Conservation (phyloP, 2,329 filamentous ascomycete species). For the Fusarium globosum region DNA sequence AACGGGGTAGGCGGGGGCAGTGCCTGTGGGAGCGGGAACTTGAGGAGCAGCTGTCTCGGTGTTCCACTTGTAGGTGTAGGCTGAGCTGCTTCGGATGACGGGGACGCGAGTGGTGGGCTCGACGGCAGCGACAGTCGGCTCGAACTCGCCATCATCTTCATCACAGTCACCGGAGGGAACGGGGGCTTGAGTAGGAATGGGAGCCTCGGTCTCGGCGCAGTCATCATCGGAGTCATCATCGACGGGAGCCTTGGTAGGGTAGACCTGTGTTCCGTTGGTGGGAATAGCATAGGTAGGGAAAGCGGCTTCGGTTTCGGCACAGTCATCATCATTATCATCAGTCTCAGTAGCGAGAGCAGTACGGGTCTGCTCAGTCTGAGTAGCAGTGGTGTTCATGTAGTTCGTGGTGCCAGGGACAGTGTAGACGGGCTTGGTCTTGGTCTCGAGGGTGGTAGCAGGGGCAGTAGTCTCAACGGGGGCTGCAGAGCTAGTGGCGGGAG, state of each 20-base stretch:
- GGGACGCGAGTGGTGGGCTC: slow-evolving; percentile 27
- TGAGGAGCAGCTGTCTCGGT: slow-evolving; percentile 26
- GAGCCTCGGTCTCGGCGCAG: slow-evolving; percentile 3
- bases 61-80: slow-evolving; percentile 35
- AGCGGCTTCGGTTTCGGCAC: slow-evolving; percentile 11
- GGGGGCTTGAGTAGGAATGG: background rate
- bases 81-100: slow-evolving; percentile 34
- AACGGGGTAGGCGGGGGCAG: slow-evolving; percentile 14
- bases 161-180: slow-evolving; percentile 5
- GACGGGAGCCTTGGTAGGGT: slow-evolving; percentile 14
- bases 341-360: slow-evolving; percentile 30
- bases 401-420: slow-evolving; percentile 18
- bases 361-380: slow-evolving; percentile 28
- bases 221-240: slow-evolving; percentile 16
- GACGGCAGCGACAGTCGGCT: background rate
- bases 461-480: slow-evolving; percentile 15
- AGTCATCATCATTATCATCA: slow-evolving; percentile 31
- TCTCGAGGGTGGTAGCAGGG: slow-evolving; percentile 18
- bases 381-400: slow-evolving; percentile 24
- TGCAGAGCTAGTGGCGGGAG: background rate
- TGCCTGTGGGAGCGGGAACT: slow-evolving; percentile 22
- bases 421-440: slow-evolving; percentile 18
- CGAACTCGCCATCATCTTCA: background rate
- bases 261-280: slow-evolving; percentile 26
- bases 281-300: slow-evolving; percentile 32